phyloP scores from a whole-genome alignment of 768 basidiomycete species.

The Trichaptum fuscoviolaceum region DNA sequence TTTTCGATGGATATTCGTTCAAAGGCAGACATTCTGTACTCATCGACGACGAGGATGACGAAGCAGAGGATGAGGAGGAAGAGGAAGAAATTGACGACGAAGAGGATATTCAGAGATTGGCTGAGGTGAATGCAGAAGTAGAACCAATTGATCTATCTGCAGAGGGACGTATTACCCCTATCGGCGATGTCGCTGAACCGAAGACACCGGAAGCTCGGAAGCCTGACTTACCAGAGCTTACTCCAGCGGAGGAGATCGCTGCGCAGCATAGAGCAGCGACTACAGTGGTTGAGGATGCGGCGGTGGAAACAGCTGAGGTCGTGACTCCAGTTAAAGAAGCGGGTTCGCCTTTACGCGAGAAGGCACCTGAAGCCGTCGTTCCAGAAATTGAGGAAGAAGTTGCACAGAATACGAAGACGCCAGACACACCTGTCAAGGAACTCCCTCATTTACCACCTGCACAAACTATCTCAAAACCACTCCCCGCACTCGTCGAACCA shows the following conservation, averaged over 20 bases:
- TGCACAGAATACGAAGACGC: background rate
- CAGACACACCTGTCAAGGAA: constrained; percentile 17
- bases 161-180: background rate
- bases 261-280: constrained; percentile 9
- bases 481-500: constrained; percentile 4
- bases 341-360: constrained; percentile 19
- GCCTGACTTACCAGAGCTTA: constrained; percentile 25
- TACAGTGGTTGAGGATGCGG: constrained; percentile 5
- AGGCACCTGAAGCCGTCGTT: constrained; percentile 19
- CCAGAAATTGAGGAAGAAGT: constrained; percentile 22
- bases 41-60: constrained; percentile 67
- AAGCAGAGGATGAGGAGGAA: constrained; percentile 39
- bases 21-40: constrained; percentile 80
- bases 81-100: constrained; percentile 31
- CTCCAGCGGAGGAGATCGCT: constrained; percentile 15
- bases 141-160: background rate
- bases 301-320: constrained; percentile 17
- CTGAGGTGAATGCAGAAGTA: constrained; percentile 29
- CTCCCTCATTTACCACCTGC: constrained; percentile 24
- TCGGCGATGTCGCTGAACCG: constrained; percentile 39
- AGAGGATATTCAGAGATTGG: constrained; percentile 23
- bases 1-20: constrained; percentile 94
- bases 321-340: constrained; percentile 27
- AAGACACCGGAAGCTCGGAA: constrained; percentile 72
- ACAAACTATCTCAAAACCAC: constrained; percentile 27